Base-by-base conservation (phyloP, 495 filamentous ascomycete species). In the Aspergillus ellipticus region DNA sequence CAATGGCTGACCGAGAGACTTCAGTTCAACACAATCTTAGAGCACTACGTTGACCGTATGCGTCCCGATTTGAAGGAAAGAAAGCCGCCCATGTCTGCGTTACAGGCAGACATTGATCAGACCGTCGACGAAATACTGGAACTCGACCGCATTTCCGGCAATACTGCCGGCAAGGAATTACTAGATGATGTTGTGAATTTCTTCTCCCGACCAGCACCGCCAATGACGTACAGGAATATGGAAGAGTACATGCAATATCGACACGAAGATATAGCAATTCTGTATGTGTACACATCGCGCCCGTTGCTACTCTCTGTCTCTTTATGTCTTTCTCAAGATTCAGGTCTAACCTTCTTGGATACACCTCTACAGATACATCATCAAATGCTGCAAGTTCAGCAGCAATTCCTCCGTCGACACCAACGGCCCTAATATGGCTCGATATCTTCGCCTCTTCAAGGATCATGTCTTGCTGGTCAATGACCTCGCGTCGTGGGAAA, bases 391-490 rank as follows among this genome's bases (percentile, higher is more conserved):
- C 42, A 59, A 55, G 26, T 62, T 62, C 45, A 35, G 49, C 51
- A 4, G 59, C 20, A 31, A 47, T 19, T 62, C 59, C 9, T 26
- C 20, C 15, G 51, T 53, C 26, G 51, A 58, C 17, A n/a, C 50
- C 15, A 21, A 46, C 6, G 43, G 57, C 41, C 46, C 43, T 5
- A 19, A 19, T 1, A 19, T 59, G 26, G 13, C 19, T 0, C 11
- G 6, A 20, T 54, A 51, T 37, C 43, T 62, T 3, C 46, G 56
- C 3, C 35, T 45, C 1, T 17, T 55, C 29, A 53, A 53, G 21
- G 56, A 62, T 20, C 56, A 58, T 43, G 53, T 62, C 19, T 55
- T 55, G 22, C 19, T 62, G 9, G 51, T 42, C 16, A 62, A 62
- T 31, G 59, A 62, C 29, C 43, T 62, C 31, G 59, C 39, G 0